Evolutionary conservation across 768 basidiomycete species (phyloP), one percentile per base, ranked within the genome.

Genomic region (Fomitopsis pulvina): DNA sequence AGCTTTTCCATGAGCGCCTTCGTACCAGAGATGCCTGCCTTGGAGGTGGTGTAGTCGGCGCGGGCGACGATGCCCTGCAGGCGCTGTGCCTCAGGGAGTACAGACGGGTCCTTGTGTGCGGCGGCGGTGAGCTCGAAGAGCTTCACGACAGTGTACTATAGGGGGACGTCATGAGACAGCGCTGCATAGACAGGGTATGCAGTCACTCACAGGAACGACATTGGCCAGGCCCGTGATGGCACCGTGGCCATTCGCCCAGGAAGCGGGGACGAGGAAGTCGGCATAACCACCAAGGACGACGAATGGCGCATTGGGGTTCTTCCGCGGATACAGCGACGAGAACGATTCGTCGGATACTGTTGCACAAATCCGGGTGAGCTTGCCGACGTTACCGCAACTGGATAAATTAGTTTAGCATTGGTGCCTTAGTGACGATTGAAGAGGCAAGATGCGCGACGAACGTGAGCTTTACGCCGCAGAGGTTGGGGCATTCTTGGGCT

Each of bases 141-240:
- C 53, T 77, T 78, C 29, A 64, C 70, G 28, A 85, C 67, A 0
- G 88, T 67, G 57, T 79, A 61, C 83, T 88, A 60, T 39, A 53
- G 48, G 28, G 9, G 28, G 25, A n/a, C 12, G 29, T 46, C 29
- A 45, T 21, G 1, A 21, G 43, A 14, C 4, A 20, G 25, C 5
- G 43, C 12, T 6, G 14, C 16, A 10, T 34, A 5, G 3, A 47
- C 18, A 24, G 12, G 4, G 21, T 16, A 26, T 2, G 4, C 25
- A 26, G 10, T 12, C 3, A 57, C 77, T 54, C 57, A 85, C 88
- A 9, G 89, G 90, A 40, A 86, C 82, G 49, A 93, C 63, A 63
- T 94, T 94, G 7, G 78, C 91, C 18, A 94, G 80, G 41, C 92
- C 92, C 28, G 87, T 92, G 63, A 95, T 95, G 42, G 89, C 91